phyloP scores from a whole-genome alignment of 176 grass and related monocot species.

The Musa troglodytarum region DNA sequence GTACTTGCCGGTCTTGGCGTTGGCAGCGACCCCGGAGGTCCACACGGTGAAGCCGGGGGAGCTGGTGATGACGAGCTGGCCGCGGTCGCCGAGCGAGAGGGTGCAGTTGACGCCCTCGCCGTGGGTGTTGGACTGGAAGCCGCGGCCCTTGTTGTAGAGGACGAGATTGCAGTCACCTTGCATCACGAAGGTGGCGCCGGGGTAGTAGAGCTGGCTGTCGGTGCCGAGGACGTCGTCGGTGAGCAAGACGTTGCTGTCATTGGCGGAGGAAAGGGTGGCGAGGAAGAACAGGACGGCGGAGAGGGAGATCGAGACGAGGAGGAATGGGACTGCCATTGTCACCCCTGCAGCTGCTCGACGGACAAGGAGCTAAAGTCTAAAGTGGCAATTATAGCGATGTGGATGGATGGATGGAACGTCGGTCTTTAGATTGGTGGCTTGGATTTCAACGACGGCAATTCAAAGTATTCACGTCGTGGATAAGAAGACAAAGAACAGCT shows the following conservation, averaged over 20 bases:
- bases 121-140: constrained; percentile 10
- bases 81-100: constrained; percentile 14
- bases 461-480: too few species aligned
- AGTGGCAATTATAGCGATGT: too few species aligned
- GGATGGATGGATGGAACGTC: too few species aligned
- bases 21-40: neutral
- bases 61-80: neutral
- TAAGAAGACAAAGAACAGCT: too few species aligned
- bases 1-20: neutral
- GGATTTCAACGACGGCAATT: too few species aligned
- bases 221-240: constrained; percentile 6
- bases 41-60: neutral
- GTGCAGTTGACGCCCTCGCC: constrained; percentile 3
- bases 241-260: constrained; percentile 14
- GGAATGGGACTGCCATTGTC: neutral
- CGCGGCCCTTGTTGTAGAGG: neutral
- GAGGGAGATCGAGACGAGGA: neutral
- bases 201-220: constrained; percentile 6
- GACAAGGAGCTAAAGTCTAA: too few species aligned
- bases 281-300: neutral
- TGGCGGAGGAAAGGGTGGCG: neutral
- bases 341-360: too few species aligned
- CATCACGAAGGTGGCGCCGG: constrained; percentile 11
- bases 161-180: constrained; percentile 17
- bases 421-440: too few species aligned